These are phyloP conservation scores for Plantago elongata DNA, from an alignment of 257 asterid species.

Conservation along the genomic window DNA sequence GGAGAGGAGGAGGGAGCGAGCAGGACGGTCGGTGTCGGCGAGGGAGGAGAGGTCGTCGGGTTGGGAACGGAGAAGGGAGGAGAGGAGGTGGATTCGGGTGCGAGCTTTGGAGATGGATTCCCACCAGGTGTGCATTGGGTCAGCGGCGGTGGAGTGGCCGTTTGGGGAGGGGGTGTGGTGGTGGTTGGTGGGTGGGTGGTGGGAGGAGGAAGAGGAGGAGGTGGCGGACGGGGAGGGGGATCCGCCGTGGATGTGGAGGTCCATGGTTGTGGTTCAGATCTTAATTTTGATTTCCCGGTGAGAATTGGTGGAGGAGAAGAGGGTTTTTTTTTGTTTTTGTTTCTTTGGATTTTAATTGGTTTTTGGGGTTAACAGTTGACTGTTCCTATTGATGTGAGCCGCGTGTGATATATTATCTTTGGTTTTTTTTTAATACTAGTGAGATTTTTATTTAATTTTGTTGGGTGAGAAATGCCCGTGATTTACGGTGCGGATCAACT, in stretches of 20 bases:
- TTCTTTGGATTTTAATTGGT: no score
- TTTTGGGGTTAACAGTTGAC: no score
- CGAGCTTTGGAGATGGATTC: constrained; percentile 96
- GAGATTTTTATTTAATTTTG: no score
- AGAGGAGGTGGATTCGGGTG: constrained; percentile 79
- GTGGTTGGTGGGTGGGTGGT: constrained; percentile 19
- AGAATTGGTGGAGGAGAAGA: no score
- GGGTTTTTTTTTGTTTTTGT: no score
- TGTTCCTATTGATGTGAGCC: no score
- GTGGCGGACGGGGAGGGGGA: constrained; percentile 62
- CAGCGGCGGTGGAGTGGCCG: constrained; percentile 27
- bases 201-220: constrained; percentile 39
- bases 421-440: no score
- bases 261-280: constrained; percentile 34
- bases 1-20: constrained; percentile 88
- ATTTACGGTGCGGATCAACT: no score
- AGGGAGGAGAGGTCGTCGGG: constrained; percentile 43
- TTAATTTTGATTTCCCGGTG: no score
- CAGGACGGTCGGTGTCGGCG: constrained; percentile 90
- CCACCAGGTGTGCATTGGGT: constrained; percentile 95
- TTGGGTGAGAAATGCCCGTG: no score
- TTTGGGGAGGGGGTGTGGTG: constrained; percentile 19
- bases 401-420: no score
- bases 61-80: constrained; percentile 47
- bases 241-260: constrained; percentile 55